A percentile compares a stretch with the other conserved stretches of the same genome.
Conservation (phyloP, 768 basidiomycete species). For the Collybiopsis luxurians region DNA sequence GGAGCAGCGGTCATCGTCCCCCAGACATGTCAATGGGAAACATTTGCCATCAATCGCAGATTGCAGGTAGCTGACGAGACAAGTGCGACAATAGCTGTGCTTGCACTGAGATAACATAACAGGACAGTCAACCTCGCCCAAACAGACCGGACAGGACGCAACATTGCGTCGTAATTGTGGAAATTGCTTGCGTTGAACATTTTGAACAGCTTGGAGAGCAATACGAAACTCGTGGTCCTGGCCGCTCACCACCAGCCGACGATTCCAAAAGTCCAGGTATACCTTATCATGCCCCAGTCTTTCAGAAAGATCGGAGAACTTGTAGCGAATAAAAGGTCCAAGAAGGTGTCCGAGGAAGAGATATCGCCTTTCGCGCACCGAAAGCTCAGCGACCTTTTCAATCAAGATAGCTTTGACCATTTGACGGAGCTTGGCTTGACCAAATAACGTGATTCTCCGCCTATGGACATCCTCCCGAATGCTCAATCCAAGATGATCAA, state of each 20-base stretch:
- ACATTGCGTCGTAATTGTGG: conserved; percentile 17
- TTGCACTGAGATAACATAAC: conserved; percentile 53
- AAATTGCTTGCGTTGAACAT: conserved; percentile 23
- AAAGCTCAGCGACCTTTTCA: conserved; percentile 41
- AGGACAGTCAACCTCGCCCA: conserved; percentile 51
- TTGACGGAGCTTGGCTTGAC: conserved; percentile 38
- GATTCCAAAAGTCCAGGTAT: conserved; percentile 39
- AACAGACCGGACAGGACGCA: conserved; percentile 66
- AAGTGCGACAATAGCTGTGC: conserved; percentile 66
- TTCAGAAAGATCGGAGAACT: conserved; percentile 42
- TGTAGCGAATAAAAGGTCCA: conserved; percentile 42
- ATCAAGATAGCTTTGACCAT: conserved; percentile 44
- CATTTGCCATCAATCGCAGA: conserved; percentile 53
- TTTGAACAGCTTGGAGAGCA: conserved; percentile 38
- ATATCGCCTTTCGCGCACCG: conserved; percentile 32
- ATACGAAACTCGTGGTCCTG: conserved; percentile 40
- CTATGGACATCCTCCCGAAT: conserved; percentile 41
- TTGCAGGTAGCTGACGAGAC: conserved; percentile 55
- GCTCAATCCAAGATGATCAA: conserved; percentile 32
- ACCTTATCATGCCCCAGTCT: conserved; percentile 60
- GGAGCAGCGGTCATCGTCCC: conserved; percentile 56
- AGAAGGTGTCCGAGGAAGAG: conserved; percentile 49
- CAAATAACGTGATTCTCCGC: conserved; percentile 54
- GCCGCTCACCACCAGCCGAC: conserved; percentile 54
- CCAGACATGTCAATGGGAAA: conserved; percentile 77